Conservation (phyloP, 2,329 filamentous ascomycete genomes). For the Ascochyta fabae region DNA sequence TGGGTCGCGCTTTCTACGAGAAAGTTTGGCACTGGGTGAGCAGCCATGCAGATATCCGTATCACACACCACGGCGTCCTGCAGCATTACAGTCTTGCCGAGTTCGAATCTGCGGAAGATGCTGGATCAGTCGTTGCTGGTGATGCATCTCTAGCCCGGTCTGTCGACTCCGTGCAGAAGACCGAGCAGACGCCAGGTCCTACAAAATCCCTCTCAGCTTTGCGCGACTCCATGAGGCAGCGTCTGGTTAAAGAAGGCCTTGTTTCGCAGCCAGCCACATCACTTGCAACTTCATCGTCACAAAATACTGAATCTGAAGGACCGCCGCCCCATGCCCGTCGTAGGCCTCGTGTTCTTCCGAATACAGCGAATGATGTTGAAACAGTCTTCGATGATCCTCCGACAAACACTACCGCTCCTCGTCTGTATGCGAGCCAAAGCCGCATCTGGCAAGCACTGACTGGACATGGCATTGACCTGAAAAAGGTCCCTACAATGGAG, state of each 20-base stretch:
- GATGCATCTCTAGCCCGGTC: neutral
- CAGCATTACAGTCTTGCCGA: slow-evolving; percentile 36
- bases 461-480: slow-evolving; percentile 64
- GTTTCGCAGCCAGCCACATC: neutral
- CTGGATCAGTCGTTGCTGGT: slow-evolving; percentile 6
- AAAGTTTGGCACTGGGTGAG: slow-evolving; percentile 65
- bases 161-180: neutral
- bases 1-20: slow-evolving; percentile 60
- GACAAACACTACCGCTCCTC: slow-evolving; percentile 29
- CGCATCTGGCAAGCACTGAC: slow-evolving; percentile 66
- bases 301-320: neutral
- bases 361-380: slow-evolving; percentile 1
- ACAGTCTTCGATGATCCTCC: slow-evolving; percentile 39
- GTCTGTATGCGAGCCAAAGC: slow-evolving; percentile 58
- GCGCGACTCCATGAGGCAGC: slow-evolving; percentile 28
- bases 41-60: slow-evolving; percentile 61
- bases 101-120: slow-evolving; percentile 41
- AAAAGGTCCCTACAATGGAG: slow-evolving; percentile 60
- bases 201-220: slow-evolving; percentile 25
- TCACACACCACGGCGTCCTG: slow-evolving; percentile 54
- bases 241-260: slow-evolving; percentile 19
- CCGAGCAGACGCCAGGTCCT: slow-evolving; percentile 3
- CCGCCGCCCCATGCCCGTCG: neutral
- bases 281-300: neutral
- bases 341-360: slow-evolving; percentile 22